Conservation (phyloP, 2,329 filamentous ascomycete genomes). For the Leptosphaerulina australis region DNA sequence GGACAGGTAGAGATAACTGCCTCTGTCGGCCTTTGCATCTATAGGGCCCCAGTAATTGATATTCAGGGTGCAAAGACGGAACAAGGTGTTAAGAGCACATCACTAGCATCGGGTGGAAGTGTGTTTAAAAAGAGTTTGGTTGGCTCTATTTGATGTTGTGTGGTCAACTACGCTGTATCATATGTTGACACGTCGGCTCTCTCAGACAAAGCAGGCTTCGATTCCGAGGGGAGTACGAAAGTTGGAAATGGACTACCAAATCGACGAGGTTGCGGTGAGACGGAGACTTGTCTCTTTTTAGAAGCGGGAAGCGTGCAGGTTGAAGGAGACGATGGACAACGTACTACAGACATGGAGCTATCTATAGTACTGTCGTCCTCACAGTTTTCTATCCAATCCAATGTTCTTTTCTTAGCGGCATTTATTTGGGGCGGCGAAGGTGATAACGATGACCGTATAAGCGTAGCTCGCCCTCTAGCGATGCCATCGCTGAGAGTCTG, state of each 20-base stretch:
- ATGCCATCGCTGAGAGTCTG: neutral
- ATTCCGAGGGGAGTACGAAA: neutral
- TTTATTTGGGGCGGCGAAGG: neutral
- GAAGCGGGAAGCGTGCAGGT: neutral
- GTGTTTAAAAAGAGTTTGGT: no score
- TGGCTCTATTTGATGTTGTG: no score
- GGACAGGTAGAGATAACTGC: no score
- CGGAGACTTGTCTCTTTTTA: neutral
- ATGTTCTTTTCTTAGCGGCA: neutral
- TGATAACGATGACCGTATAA: neutral
- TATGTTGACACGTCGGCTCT: neutral
- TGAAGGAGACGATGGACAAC: neutral
- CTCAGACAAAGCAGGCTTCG: neutral
- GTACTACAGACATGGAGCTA: neutral
- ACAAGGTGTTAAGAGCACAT: no score
- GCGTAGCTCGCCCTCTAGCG: neutral
- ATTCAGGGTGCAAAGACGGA: no score
- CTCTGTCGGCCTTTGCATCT: no score
- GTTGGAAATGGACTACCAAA: neutral
- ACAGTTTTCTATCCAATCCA: neutral
- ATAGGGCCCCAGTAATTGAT: no score
- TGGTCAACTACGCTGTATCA: neutral
- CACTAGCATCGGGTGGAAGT: no score
- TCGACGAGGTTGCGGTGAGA: neutral
- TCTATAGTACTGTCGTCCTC: neutral